These are phyloP conservation scores for Achaetomium macrosporum DNA, from an alignment of 2,329 filamentous ascomycete genomes.

Conservation along the genomic window DNA sequence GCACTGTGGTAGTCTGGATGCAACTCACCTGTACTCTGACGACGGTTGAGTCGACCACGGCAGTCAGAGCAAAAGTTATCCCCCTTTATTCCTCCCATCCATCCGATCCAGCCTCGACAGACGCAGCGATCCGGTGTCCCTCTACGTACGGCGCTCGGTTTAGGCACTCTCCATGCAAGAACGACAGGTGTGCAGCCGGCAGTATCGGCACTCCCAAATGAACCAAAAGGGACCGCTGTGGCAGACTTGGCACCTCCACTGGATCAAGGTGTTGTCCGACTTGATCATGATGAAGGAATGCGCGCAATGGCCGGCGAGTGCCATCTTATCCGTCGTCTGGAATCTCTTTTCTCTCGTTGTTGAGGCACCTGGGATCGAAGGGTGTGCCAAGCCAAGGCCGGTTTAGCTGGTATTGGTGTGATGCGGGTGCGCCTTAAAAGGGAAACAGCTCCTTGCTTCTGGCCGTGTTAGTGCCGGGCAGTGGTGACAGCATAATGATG, in stretches of 20 bases:
- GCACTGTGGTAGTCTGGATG: constrained; percentile 9
- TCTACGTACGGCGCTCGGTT: constrained; percentile 5
- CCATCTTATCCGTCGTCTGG: constrained; percentile 35
- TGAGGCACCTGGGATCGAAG: constrained; percentile 4
- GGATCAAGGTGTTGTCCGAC: constrained; percentile 57
- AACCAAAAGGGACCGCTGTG: constrained; percentile 60
- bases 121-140: not conserved
- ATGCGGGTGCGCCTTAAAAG: constrained; percentile 12
- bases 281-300: constrained; percentile 63
- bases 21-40: constrained; percentile 19
- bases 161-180: constrained; percentile 45
- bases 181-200: constrained; percentile 60
- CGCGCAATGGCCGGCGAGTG: constrained; percentile 47
- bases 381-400: constrained; percentile 9
- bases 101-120: not conserved
- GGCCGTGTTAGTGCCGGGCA: constrained; percentile 17
- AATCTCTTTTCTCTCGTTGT: not conserved
- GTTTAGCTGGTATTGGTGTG: constrained; percentile 3
- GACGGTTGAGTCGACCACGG: constrained; percentile 11
- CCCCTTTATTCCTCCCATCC: not conserved
- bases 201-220: constrained; percentile 65
- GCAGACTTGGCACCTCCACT: constrained; percentile 57
- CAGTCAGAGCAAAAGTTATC: not conserved
- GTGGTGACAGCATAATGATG: not conserved
- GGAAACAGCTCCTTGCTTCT: constrained; percentile 16